Base-by-base conservation (phyloP, 2,329 filamentous ascomycete genomes). In the Aspergillus spinulosporus region DNA sequence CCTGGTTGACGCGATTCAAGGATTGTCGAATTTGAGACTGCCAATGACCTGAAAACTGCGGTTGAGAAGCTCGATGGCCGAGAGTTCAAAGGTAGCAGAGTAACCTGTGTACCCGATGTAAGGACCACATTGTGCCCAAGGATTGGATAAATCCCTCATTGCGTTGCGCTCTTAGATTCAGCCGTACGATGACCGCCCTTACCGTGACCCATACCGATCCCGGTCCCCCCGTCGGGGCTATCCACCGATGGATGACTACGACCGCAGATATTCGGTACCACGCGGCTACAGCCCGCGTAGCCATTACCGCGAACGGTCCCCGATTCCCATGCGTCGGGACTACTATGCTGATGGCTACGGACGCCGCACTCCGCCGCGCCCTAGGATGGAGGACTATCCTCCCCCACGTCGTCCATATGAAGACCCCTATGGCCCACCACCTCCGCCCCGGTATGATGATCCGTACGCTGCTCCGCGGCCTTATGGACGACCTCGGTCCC, bases 21-120 rank as follows among this genome's bases (percentile, higher is more conserved):
- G 69, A 97, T 97, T 74, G 93, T 99, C 72, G 94, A 99, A 74
- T 99, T 97, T 70, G 94, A 99, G 78, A 96, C 91, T 60, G 89
- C 89, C 57, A 87, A 86, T 64, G 94, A 99, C 70, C 80, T 99
- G 58, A 91, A 90, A 72, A 88, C 88, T 58, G 94, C 94, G 52
- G 90, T 97, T 56, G 92, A 97, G 74, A 97, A 97, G 77, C 88
- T 99, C 61, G 92, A 97, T 74, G 87, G 87, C 64, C 88, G 87
- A 72, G 92, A 96, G 70, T 97, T 97, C 77, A 97, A 97, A 80
- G 92, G 91, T 66, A 86, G 86, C 63, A 84, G 86, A 63, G 93
- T 99, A 65, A 87, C 84, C 64, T 99, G 94, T 76, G 80, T 89
- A 68, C 87, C 91, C 68, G 92, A 97, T 79, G 93, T 97, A 83